phyloP scores from a whole-genome alignment of 345 rosid species.

The Pistacia vera region DNA sequence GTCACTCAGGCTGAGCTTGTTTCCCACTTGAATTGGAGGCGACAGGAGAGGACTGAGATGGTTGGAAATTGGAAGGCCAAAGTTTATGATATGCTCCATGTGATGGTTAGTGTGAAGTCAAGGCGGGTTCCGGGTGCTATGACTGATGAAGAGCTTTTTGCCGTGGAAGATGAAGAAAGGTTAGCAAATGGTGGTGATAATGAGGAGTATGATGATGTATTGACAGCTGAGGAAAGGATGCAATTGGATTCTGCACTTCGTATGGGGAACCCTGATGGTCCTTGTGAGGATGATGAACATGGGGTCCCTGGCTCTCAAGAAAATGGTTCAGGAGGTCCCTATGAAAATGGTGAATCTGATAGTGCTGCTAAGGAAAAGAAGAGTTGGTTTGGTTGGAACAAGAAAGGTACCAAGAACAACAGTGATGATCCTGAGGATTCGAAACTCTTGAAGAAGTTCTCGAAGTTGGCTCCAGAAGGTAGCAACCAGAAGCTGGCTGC shows the following conservation, averaged over 20 bases:
- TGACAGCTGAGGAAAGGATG: conserved; percentile 89
- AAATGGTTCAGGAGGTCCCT: conserved; percentile 60
- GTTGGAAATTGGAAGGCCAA: conserved; percentile 97
- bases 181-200: conserved; percentile 57
- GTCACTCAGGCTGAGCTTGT: conserved; percentile 95
- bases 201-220: conserved; percentile 72
- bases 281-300: conserved; percentile 73
- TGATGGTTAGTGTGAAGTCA: conserved; percentile 95
- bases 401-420: conserved; percentile 64
- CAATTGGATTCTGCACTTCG: conserved; percentile 82
- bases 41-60: conserved; percentile 94
- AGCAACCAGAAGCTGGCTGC: conserved; percentile 56
- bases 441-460: conserved; percentile 64
- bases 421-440: conserved; percentile 68
- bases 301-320: conserved; percentile 53
- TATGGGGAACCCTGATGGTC: conserved; percentile 65
- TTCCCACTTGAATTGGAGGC: conserved; percentile 93
- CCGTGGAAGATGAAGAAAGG: conserved; percentile 78
- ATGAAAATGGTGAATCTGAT: conserved; percentile 60
- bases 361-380: conserved; percentile 79
- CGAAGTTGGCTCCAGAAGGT: conserved; percentile 75
- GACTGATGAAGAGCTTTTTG: conserved; percentile 97
- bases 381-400: conserved; percentile 95
- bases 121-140: conserved; percentile 98
- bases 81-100: conserved; percentile 96